Base-by-base conservation (phyloP, 306 rosid species). In the Begonia peltatifolia region DNA sequence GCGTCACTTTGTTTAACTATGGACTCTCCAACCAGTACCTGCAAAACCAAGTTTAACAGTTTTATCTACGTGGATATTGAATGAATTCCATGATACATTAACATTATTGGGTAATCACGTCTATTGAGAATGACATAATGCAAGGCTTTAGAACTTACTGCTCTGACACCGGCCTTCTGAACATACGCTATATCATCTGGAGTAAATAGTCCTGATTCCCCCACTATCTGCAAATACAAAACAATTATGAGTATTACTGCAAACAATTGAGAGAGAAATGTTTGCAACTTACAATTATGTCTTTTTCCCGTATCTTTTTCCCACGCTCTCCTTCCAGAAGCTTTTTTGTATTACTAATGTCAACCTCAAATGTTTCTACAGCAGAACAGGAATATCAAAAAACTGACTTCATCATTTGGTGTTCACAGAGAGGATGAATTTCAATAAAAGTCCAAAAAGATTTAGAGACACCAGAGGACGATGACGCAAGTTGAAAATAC, bases 1-100 rank as follows among this genome's bases (percentile, higher is more conserved):
- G 87, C 95, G 74, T 90, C 94, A 66, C 68, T 69, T 63, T 90
- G 92, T 58, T 83, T 86, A 56, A 90, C 88, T 38, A 90, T 65
- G 5, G 95, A 86, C 71, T 86, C 99, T 61, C 99, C 99, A 50
- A 90, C 99, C 77, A 86, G 71, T 65, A 90, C 81, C 93, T 86
- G 79, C 57, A 61, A 13, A 14, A 11, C 4, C 9, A 44, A 44
- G 9, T 30, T 17, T 30, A 5, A 30, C 38, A 56, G 59, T 10
- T 12, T 18, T 15, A 25, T 42, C 48, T 12, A 18, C 0, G 35
- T 0, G 35, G 35, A 25, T 25, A 25, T 25, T 6, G 35, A 25
- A 25, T 47, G 15, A 14, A 47, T 50, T 18, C 14, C n/a, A 57
- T 35, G 8, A 36, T 10, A 14, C 8, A 44, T 22, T 46, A 46